Evolutionary conservation across 129 eudicot genomes (phyloP).

Genomic region (sunflower (Helianthus annuus)): HanXRQr2.0-SUNRISE NC_035443.2:40471081-40471580

Average conservation of each 20-base stretch:
- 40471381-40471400: constrained; percentile 4
- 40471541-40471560: constrained; percentile 24
- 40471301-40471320: constrained; percentile 64
- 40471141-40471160: constrained; percentile 99
- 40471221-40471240: constrained; percentile 34
- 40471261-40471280: constrained; percentile 37
- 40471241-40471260: constrained; percentile 60
- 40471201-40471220: constrained; percentile 59
- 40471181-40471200: constrained; percentile 78
- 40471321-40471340: constrained; percentile 32
- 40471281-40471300: constrained; percentile 61
- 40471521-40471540: constrained; percentile 3
- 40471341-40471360: constrained; percentile 27
- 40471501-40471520: constrained; percentile 24
- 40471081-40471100: constrained; percentile 93
- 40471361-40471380: constrained; percentile 7
- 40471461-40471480: constrained; percentile 26
- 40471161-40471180: constrained; percentile 81
- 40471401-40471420: constrained; percentile 21
- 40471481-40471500: constrained; percentile 36
- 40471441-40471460: constrained; percentile 35
- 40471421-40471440: constrained; percentile 27
- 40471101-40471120: constrained; percentile 86
- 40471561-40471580: constrained; percentile 18
- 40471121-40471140: constrained; percentile 93